Base-by-base conservation (phyloP, 2,329 filamentous ascomycete species). In the Septoria petroselini region DNA sequence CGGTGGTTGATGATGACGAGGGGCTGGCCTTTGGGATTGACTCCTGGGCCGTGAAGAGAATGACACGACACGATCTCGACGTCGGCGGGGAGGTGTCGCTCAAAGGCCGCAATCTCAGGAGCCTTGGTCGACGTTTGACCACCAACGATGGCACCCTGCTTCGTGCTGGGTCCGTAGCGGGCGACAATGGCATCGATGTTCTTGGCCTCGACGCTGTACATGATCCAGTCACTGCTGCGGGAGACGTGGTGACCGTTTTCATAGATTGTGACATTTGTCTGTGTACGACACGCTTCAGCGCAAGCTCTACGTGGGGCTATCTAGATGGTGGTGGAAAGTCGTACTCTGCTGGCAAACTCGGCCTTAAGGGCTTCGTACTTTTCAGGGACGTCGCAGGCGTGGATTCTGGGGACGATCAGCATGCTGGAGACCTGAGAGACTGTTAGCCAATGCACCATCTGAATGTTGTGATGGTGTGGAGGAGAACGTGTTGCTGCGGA, bases 101-200 rank as follows among this genome's bases (percentile, higher is more conserved):
- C 91, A 62, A 98, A 96, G 2, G 93, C 91, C 29, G 83, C 83
- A 64, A 98, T 93, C 70, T 98, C 93, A 15, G 93, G 93, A 41
- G 89, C 90, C 73, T 98, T 98, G 78, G 93, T 98, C 1, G 93
- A 97, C 1, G 93, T 98, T 70, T 98, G 93, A 7, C 93, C 93
- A 52, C 93, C 94, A 17, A 98, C 93, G 55, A 98, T 94, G 58
- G 93, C 93, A 57, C 88, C 86, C 65, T 93, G 80, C 69, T 96
- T 97, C 50, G 93, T 98, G 59, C 93, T 96, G 62, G 91, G 91
- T 58, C 91, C 93, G 70, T 89, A 98, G 64, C 85, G 77, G 56
- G 85, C 85, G 64, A 96, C 93, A 62, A 96, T 88, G 60, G 79
- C 80, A 68, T 89, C 86, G 70, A 98, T 95, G 59, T 85, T 81